phyloP scores from a whole-genome alignment of 2,329 filamentous ascomycete species.

The Talaromyces sp. region DNA sequence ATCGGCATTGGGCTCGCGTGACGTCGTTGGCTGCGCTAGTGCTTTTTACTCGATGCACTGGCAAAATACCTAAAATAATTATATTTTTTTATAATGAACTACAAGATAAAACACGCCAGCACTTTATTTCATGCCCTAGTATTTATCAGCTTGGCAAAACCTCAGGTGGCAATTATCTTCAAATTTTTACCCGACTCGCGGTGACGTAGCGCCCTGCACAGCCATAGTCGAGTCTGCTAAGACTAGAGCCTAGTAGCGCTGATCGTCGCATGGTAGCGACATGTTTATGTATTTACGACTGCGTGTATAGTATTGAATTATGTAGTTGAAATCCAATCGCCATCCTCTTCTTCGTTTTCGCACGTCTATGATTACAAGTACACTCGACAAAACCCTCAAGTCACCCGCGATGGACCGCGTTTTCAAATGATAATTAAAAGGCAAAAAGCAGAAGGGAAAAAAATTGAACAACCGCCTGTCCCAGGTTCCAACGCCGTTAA shows the following conservation, averaged over 20 bases:
- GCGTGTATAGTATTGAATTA: not conserved
- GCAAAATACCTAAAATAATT: no score
- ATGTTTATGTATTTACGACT: not conserved
- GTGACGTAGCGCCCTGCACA: not conserved
- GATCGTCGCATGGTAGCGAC: not conserved
- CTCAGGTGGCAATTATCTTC: no score
- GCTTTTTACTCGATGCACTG: no score
- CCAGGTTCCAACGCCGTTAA: not conserved
- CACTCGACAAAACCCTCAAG: not conserved
- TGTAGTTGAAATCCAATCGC: not conserved
- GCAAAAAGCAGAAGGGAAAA: conserved; percentile 7
- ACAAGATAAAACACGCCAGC: not conserved
- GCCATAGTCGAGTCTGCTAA: not conserved
- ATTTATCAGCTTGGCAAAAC: not conserved
- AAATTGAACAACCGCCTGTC: conserved; percentile 3
- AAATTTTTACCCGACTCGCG: not conserved
- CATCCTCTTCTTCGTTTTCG: not conserved
- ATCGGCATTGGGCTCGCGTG: conserved; percentile 22
- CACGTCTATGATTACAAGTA: conserved; percentile 12
- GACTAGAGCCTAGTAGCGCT: not conserved
- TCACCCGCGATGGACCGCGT: not conserved
- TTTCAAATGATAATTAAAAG: not conserved
- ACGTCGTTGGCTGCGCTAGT: conserved; percentile 23
- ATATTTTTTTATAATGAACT: not conserved
- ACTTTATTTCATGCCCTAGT: not conserved